Conservation (phyloP, 108 stramenopile species). For the Schizochytrium sp. region DNA sequence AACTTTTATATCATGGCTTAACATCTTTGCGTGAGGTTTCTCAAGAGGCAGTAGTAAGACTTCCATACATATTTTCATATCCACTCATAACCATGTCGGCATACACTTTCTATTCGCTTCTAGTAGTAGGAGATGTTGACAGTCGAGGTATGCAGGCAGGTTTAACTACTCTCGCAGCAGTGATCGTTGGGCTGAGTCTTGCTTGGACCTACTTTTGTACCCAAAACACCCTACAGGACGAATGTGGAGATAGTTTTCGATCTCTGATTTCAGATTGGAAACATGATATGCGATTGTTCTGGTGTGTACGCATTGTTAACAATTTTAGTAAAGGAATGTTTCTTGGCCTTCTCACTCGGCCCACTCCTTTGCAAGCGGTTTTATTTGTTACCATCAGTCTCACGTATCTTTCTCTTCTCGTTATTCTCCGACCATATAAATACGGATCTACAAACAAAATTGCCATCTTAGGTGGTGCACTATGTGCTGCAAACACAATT, state of each 20-base stretch:
- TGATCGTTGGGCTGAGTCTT: neutral
- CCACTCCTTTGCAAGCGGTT: slow-evolving; percentile 16
- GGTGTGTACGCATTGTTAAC: neutral
- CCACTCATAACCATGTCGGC: neutral
- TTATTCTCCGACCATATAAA: neutral
- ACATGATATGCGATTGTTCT: neutral
- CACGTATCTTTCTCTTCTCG: neutral
- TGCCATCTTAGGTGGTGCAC: neutral
- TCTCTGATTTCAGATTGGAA: neutral
- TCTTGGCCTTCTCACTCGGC: slow-evolving; percentile 4
- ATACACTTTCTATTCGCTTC: neutral
- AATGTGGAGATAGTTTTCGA: neutral
- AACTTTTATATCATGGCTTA: neutral
- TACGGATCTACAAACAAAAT: neutral
- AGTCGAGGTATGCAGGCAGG: neutral
- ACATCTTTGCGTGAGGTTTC: neutral
- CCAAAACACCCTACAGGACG: neutral
- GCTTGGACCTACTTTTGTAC: neutral
- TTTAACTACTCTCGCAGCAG: neutral
- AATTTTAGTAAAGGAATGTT: neutral
- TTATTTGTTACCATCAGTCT: neutral
- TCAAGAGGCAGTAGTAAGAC: neutral
- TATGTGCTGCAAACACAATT: neutral
- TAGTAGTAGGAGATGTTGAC: neutral
- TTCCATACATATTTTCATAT: neutral